phyloP scores from a whole-genome alignment of 495 filamentous ascomycete species.

The Endocarpon pusillum region DNA sequence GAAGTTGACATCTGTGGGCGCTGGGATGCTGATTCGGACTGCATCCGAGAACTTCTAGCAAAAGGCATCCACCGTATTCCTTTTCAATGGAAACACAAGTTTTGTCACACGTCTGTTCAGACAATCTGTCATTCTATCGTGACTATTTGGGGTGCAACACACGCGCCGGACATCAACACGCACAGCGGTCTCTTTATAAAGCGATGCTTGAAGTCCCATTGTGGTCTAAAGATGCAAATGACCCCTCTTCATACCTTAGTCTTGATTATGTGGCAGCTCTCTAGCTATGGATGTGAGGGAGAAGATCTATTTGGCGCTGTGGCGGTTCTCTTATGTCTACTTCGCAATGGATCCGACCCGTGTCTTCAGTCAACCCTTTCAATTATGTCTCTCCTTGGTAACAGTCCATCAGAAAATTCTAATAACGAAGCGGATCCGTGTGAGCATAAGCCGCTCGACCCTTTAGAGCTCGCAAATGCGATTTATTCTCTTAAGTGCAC shows the following conservation, averaged over 20 bases:
- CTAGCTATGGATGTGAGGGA: slow-evolving; percentile 13
- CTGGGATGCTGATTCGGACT: slow-evolving; percentile 24
- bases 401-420: background rate
- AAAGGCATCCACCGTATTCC: slow-evolving; percentile 13
- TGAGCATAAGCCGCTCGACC: slow-evolving; percentile 7
- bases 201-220: slow-evolving; percentile 17
- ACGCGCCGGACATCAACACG: slow-evolving; percentile 12
- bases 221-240: slow-evolving; percentile 17
- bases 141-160: slow-evolving; percentile 9
- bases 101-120: slow-evolving; percentile 25
- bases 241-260: slow-evolving; percentile 21
- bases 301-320: slow-evolving; percentile 24
- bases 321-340: slow-evolving; percentile 21
- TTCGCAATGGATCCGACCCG: slow-evolving; percentile 15
- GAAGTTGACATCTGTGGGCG: slow-evolving; percentile 25
- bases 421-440: slow-evolving; percentile 3
- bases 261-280: slow-evolving; percentile 18
- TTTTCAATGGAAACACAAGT: slow-evolving; percentile 22
- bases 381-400: slow-evolving; percentile 1
- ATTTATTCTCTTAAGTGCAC: too few species aligned
- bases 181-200: slow-evolving; percentile 21
- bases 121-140: slow-evolving; percentile 18
- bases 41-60: slow-evolving; percentile 10
- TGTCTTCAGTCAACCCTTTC: slow-evolving; percentile 8
- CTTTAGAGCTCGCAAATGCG: slow-evolving; percentile 2